Percentiles rank a stretch among this genome's conserved stretches.
phyloP scores from a whole-genome alignment of 306 rosid species.

The Ormosia emarginata region DNA sequence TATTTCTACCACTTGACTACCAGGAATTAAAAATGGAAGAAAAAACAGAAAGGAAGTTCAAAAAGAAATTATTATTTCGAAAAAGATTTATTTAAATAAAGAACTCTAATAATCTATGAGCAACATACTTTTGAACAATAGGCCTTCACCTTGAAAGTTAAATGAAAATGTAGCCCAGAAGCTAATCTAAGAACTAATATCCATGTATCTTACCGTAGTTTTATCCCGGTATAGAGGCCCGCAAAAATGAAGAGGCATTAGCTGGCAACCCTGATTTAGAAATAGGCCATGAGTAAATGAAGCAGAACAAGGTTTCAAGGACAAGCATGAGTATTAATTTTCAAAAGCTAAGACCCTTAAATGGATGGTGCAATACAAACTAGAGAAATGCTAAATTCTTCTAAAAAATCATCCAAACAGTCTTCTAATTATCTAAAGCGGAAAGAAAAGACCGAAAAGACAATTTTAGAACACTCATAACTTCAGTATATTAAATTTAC shows the following conservation, averaged over 20 bases:
- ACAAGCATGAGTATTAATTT: conserved; percentile 33
- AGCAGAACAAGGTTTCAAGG: conserved; percentile 28
- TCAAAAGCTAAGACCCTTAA: conserved; percentile 40
- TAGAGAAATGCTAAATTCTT: not conserved
- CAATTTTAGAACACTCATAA: not conserved
- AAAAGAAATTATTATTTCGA: not conserved
- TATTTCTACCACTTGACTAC: not conserved
- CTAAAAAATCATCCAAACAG: not conserved
- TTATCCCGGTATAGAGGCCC: conserved; percentile 25
- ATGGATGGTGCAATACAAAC: conserved; percentile 35
- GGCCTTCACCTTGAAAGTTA: not conserved
- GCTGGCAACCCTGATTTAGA: conserved; percentile 32
- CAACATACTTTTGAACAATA: conserved; percentile 3
- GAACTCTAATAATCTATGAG: not conserved
- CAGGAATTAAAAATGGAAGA: not conserved
- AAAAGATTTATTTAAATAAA: not conserved
- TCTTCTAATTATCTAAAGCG: not conserved
- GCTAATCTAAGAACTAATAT: conserved; percentile 10
- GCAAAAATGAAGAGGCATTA: conserved; percentile 29
- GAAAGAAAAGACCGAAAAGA: not conserved
- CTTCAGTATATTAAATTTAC: conserved; percentile 1
- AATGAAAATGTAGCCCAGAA: conserved; percentile 16
- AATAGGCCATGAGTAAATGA: conserved; percentile 29
- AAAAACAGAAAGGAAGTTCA: too few species aligned
- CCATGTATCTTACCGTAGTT: conserved; percentile 27